These are phyloP conservation scores for Trypanosomatidae sp. DNA, from an alignment of 208 protist species.

Conservation along the genomic window DNA sequence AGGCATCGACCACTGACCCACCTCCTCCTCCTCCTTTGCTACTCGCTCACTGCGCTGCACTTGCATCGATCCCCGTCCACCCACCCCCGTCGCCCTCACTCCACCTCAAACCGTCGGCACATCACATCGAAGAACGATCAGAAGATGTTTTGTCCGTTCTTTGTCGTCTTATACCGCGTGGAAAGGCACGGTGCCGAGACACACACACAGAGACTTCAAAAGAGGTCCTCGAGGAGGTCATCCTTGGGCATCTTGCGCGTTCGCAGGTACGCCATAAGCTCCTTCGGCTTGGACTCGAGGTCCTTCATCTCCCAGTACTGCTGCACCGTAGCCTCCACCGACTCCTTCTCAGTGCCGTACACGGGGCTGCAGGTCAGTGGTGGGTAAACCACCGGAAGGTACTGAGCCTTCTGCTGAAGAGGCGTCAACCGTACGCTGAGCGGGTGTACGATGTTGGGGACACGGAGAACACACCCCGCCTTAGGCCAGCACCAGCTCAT, in stretches of 20 bases:
- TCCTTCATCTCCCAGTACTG: slow-evolving; percentile 84
- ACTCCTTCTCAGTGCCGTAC: slow-evolving; percentile 62
- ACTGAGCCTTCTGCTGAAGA: slow-evolving; percentile 28
- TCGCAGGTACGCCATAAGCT: slow-evolving; percentile 58
- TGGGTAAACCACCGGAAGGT: slow-evolving; percentile 81
- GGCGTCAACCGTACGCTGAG: slow-evolving; percentile 15
- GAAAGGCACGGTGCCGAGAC: not conserved
- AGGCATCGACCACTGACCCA: not conserved
- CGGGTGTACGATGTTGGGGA: slow-evolving; percentile 29
- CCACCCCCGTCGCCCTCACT: not conserved
- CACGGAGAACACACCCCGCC: slow-evolving; percentile 67
- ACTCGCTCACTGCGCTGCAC: not conserved
- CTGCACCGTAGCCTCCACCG: slow-evolving; percentile 55
- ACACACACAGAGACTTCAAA: slow-evolving; percentile 34
- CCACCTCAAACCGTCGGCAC: not conserved
- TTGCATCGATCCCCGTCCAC: not conserved
- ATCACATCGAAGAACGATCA: not conserved
- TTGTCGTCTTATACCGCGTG: no score
- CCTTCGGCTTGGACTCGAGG: slow-evolving; percentile 35
- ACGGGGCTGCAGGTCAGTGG: slow-evolving; percentile 37
- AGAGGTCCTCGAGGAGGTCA: slow-evolving; percentile 78
- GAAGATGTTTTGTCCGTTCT: not conserved
- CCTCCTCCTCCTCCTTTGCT: not conserved
- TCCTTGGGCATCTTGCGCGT: slow-evolving; percentile 61
- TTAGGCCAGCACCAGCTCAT: slow-evolving; percentile 77